These are phyloP conservation scores for Lecanoromycetidae sp. DNA, from an alignment of 2,329 filamentous ascomycete species.

Conservation along the genomic window DNA sequence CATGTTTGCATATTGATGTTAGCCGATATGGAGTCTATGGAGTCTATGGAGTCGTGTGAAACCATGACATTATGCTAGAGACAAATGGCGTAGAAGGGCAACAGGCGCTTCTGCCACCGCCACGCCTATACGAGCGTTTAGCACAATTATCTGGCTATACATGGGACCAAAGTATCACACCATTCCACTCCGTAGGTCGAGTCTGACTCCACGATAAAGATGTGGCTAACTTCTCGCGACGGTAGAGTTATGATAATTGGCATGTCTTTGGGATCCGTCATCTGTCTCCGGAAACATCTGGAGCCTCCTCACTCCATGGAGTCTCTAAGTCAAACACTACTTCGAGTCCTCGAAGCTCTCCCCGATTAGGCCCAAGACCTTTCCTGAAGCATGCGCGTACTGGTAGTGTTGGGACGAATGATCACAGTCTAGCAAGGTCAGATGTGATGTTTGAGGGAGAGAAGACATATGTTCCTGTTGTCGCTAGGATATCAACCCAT, in stretches of 20 bases:
- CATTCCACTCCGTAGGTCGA: constrained; percentile 26
- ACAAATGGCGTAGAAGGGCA: neutral
- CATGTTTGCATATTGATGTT: neutral
- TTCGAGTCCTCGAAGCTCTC: constrained; percentile 34
- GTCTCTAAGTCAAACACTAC: constrained; percentile 22
- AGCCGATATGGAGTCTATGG: neutral
- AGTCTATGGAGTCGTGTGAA: too few relatives aligned
- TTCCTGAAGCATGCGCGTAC: constrained; percentile 36
- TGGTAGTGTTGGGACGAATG: constrained; percentile 36
- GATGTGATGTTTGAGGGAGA: too few relatives aligned
- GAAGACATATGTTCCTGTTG: constrained; percentile 46
- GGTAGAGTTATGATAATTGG: constrained; percentile 77
- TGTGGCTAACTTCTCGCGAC: neutral
- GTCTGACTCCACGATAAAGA: neutral
- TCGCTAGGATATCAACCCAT: constrained; percentile 75
- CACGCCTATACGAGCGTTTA: constrained; percentile 59
- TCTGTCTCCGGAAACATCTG: constrained; percentile 39
- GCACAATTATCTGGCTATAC: constrained; percentile 61
- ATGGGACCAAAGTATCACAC: constrained; percentile 50
- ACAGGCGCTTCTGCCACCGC: constrained; percentile 43
- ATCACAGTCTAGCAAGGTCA: constrained; percentile 29
- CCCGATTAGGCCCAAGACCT: constrained; percentile 30
- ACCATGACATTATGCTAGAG: constrained; percentile 12
- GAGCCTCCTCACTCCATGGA: constrained; percentile 31
- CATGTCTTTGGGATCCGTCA: constrained; percentile 52